phyloP scores from a whole-genome alignment of 1,284 basidiomycete species.

The Microbotryum saponariae region DNA sequence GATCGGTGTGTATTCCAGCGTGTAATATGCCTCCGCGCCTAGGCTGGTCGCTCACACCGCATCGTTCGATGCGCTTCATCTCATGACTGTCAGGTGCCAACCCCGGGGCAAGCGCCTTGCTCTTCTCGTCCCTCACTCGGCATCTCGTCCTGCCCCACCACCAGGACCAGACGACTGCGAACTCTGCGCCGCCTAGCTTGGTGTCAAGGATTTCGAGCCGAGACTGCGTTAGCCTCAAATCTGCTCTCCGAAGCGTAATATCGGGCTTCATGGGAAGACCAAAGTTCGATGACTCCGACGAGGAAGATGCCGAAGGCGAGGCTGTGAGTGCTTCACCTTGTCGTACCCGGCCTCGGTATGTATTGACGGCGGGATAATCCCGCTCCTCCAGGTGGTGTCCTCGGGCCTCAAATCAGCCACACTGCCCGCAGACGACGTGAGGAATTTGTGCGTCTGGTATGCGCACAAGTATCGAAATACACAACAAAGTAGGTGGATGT shows the following conservation, averaged over 20 bases:
- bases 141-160: constrained; percentile 6
- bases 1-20: constrained; percentile 13
- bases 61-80: background rate
- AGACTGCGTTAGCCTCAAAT: constrained; percentile 30
- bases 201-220: constrained; percentile 24
- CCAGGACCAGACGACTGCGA: background rate
- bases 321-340: background rate
- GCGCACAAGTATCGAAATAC: constrained; percentile 8
- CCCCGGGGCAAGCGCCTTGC: constrained; percentile 24
- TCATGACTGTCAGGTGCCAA: constrained; percentile 14
- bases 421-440: constrained; percentile 25
- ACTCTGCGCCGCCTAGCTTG: background rate
- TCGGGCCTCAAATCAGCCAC: constrained; percentile 13
- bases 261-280: constrained; percentile 22
- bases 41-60: too few species aligned
- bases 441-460: constrained; percentile 27
- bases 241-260: constrained; percentile 17
- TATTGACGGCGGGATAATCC: background rate
- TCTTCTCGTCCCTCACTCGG: constrained; percentile 23
- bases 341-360: background rate
- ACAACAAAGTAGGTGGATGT: too few species aligned
- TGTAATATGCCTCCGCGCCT: too few species aligned
- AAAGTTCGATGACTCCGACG: constrained; percentile 9
- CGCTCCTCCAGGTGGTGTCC: background rate
- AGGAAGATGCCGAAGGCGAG: constrained; percentile 21